Percentiles rank a stretch among this genome's conserved stretches.
phyloP scores from a whole-genome alignment of 768 basidiomycete species.

The Suillus clintonianus region DNA sequence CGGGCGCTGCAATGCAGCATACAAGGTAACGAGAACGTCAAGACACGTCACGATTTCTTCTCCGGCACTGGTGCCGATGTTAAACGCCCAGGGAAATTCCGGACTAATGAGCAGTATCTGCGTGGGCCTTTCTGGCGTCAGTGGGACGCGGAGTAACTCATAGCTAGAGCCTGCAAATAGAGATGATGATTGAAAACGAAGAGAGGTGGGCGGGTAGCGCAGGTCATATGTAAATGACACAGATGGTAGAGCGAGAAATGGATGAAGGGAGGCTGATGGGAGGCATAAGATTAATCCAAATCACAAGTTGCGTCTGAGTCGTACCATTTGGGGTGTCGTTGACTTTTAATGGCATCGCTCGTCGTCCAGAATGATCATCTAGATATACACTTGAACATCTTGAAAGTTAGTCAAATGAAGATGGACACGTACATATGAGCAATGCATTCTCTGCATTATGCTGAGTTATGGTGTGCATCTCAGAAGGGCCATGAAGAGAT shows the following conservation, averaged over 20 bases:
- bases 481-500: background rate
- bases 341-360: background rate
- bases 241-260: background rate
- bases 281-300: background rate
- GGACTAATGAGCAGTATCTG: constrained; percentile 5
- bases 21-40: background rate
- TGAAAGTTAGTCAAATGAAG: background rate
- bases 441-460: background rate
- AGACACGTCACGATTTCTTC: constrained; percentile 3
- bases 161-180: background rate
- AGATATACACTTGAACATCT: background rate
- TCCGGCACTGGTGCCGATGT: background rate
- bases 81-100: constrained; percentile 10
- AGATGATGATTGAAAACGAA: constrained; percentile 4
- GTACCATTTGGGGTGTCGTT: background rate
- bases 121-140: background rate
- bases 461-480: background rate
- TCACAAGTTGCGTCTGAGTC: background rate
- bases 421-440: background rate
- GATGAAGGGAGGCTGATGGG: background rate
- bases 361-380: background rate
- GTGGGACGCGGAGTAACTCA: background rate
- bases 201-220: background rate
- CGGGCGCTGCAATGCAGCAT: constrained; percentile 4
- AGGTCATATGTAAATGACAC: constrained; percentile 6